Evolutionary conservation across 192 early-diverging fungal species (phyloP).

Genomic region (Geranomyces variabilis): DNA sequence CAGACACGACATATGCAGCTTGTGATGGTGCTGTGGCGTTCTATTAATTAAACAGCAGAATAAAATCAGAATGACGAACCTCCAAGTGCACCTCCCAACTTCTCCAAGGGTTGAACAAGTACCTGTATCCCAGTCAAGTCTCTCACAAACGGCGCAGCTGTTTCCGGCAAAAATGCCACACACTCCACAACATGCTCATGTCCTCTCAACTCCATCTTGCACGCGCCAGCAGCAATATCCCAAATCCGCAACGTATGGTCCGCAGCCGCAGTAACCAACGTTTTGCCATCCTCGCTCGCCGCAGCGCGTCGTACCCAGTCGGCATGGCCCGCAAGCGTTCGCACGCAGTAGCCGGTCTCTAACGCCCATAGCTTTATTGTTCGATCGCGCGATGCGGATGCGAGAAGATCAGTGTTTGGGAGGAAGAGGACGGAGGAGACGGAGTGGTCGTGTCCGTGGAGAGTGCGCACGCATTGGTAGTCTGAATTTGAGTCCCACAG

Average conservation of each 20-base stretch:
- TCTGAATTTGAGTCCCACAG: conserved; percentile 89
- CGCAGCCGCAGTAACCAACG: conserved; percentile 53
- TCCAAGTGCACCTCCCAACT: no score
- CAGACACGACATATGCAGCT: conserved; percentile 77
- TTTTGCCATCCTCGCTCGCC: conserved; percentile 70
- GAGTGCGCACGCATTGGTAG: conserved; percentile 80
- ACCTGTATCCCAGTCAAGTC: conserved; percentile 68
- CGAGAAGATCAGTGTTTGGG: conserved; percentile 77
- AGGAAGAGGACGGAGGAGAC: conserved; percentile 80
- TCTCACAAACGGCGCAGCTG: conserved; percentile 65
- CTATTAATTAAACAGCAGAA: neutral
- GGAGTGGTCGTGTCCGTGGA: conserved; percentile 92
- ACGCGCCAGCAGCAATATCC: conserved; percentile 75
- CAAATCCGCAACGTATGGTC: conserved; percentile 63
- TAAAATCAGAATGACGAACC: neutral
- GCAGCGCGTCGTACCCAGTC: conserved; percentile 87
- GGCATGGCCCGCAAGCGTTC: conserved; percentile 76
- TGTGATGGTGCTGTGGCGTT: conserved; percentile 24
- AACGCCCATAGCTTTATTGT: conserved; percentile 92
- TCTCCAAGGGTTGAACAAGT: neutral
- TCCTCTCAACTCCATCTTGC: conserved; percentile 78
- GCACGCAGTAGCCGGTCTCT: conserved; percentile 77
- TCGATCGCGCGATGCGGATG: conserved; percentile 89
- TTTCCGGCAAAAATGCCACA: conserved; percentile 78
- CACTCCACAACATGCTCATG: conserved; percentile 97